Conservation (phyloP, 768 basidiomycete species). For the Leccinum pellstonianum region DNA sequence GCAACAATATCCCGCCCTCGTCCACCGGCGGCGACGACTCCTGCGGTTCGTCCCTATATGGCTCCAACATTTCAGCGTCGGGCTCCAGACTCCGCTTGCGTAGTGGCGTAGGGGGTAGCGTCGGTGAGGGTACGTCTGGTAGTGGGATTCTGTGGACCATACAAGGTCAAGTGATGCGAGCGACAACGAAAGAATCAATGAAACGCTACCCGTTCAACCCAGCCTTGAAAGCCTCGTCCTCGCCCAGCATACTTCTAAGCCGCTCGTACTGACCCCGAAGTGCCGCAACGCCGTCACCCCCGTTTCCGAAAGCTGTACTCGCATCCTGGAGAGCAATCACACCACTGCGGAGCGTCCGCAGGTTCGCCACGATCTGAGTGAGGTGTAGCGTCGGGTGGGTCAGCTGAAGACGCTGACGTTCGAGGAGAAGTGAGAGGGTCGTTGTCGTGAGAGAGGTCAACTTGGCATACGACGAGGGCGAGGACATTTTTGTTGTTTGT, state of each 20-base stretch:
- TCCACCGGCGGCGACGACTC: slow-evolving; percentile 11
- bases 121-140: slow-evolving; percentile 5
- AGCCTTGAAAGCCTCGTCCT: slow-evolving; percentile 44
- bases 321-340: not conserved
- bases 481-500: too few species aligned
- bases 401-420: slow-evolving; percentile 72
- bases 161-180: not conserved
- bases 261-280: slow-evolving; percentile 73
- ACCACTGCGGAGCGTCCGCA: slow-evolving; percentile 32
- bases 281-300: slow-evolving; percentile 48
- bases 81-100: too few species aligned
- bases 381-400: slow-evolving; percentile 47
- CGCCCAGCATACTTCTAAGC: slow-evolving; percentile 73
- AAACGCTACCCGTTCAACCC: slow-evolving; percentile 49
- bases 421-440: slow-evolving; percentile 73
- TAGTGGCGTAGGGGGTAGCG: too few species aligned
- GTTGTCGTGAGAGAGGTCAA: slow-evolving; percentile 75
- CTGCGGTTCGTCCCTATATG: slow-evolving; percentile 67
- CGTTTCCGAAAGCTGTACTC: slow-evolving; percentile 30
- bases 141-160: slow-evolving; percentile 21
- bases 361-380: slow-evolving; percentile 65
- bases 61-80: slow-evolving; percentile 31
- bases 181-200: not conserved
- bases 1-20: slow-evolving; percentile 52
- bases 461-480: slow-evolving; percentile 33